Evolutionary conservation across 2,329 filamentous ascomycete genomes (phyloP).

Genomic region (Diaporthe batatas): DNA sequence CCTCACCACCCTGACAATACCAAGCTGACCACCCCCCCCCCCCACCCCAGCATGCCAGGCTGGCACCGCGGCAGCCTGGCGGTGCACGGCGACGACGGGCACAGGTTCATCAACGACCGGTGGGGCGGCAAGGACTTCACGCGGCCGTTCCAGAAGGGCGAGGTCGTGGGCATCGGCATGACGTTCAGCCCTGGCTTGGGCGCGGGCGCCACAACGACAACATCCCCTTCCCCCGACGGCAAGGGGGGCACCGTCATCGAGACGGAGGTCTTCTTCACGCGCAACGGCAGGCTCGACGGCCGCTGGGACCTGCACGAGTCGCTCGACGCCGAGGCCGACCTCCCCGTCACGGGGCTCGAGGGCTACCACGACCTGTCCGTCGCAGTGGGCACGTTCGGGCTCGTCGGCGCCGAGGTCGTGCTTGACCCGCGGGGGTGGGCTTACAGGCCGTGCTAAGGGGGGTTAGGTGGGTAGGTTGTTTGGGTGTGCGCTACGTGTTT

Average conservation of each 20-base stretch:
- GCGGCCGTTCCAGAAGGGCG: conserved; percentile 70
- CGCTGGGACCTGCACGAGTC: conserved; percentile 83
- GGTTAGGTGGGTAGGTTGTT: no score
- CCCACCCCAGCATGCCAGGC: conserved; percentile 72
- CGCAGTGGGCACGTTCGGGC: conserved; percentile 78
- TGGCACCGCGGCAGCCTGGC: conserved; percentile 83
- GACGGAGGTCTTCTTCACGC: conserved; percentile 77
- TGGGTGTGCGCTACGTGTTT: no score
- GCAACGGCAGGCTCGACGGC: conserved; percentile 70
- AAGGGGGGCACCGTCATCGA: conserved; percentile 57
- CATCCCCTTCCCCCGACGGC: no score
- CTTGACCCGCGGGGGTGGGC: conserved; percentile 72
- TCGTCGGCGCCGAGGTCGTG: conserved; percentile 76
- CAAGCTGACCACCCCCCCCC: neutral
- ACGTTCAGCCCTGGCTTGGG: conserved; percentile 59
- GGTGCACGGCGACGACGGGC: conserved; percentile 85
- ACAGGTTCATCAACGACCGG: conserved; percentile 80
- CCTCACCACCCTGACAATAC: neutral
- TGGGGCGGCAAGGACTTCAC: conserved; percentile 81
- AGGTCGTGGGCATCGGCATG: conserved; percentile 81
- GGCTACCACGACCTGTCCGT: conserved; percentile 79
- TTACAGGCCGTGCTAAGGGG: conserved; percentile 55
- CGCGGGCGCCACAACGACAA: no score
- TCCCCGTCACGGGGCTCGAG: conserved; percentile 75
- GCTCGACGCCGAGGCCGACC: conserved; percentile 72